A percentile compares a stretch with the other conserved stretches of the same genome.
Evolutionary conservation across 2,329 filamentous ascomycete species (phyloP).

Genomic region (Chalara sp.): DNA sequence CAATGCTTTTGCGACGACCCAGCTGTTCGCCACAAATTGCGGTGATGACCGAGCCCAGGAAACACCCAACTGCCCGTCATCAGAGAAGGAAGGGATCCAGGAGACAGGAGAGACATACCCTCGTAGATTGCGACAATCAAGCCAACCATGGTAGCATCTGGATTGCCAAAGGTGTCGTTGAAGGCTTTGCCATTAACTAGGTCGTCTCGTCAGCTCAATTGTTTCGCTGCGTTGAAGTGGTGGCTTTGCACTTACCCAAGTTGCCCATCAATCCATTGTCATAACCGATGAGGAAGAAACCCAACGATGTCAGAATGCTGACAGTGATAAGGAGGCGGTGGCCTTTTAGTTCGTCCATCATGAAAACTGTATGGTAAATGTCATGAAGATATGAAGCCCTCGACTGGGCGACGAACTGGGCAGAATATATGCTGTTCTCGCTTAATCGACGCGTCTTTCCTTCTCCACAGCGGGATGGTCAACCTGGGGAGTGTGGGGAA

Average conservation of each 20-base stretch:
- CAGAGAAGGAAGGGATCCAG: not conserved
- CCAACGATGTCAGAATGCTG: constrained; percentile 37
- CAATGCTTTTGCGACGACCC: constrained; percentile 48
- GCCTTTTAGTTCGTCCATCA: constrained; percentile 4
- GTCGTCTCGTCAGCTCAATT: not conserved
- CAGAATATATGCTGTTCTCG: too few species aligned
- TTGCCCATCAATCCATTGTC: constrained; percentile 38
- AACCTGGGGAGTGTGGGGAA: too few species aligned
- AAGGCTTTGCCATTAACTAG: constrained; percentile 34
- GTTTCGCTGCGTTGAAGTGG: not conserved
- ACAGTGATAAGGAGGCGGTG: constrained; percentile 34
- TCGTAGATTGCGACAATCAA: constrained; percentile 42
- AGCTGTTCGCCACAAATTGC: constrained; percentile 44
- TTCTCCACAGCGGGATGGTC: too few species aligned
- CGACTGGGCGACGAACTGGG: too few species aligned
- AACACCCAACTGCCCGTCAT: constrained; percentile 37
- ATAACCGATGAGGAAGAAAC: constrained; percentile 42
- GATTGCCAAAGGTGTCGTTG: constrained; percentile 32
- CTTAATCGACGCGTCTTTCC: too few species aligned
- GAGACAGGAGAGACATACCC: not conserved
- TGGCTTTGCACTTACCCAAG: constrained; percentile 20
- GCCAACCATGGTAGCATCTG: constrained; percentile 34
- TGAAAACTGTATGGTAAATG: too few species aligned
- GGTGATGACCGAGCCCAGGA: constrained; percentile 39
- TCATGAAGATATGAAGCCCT: too few species aligned